Evolutionary conservation across 2,329 filamentous ascomycete species (phyloP), one percentile per base, ranked within the genome.

Genomic region (Leptographium procerum): DNA sequence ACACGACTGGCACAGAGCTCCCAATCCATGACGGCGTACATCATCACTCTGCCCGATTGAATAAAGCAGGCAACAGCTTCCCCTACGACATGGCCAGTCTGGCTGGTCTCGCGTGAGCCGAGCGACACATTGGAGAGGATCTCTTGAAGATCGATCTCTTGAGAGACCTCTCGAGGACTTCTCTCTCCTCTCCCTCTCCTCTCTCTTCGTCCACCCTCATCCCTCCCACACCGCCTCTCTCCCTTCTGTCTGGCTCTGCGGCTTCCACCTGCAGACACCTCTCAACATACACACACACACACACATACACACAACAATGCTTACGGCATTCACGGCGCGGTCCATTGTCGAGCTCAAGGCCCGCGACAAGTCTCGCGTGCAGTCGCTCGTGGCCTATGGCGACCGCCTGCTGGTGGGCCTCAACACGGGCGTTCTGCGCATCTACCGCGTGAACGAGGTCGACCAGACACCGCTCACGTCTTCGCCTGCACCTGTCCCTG

Each of bases 271-370:
- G 22, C 11, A 33, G 22, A 28, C 51, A 31, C 19, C 40, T 5
- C 24, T 28, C 16, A 4, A 22, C 72, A 78, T n/a, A n/a, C n/a
- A n/a, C n/a, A n/a, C n/a, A n/a, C n/a, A n/a, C n/a, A n/a, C n/a
- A n/a, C n/a, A n/a, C n/a, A n/a, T n/a, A n/a, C n/a, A n/a, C n/a
- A n/a, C n/a, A n/a, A n/a, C 77, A 73, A 96, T 96, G 94, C 87
- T 99, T 74, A 95, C 92, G 74, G 94, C 94, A 70, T 99, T 99
- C 76, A 95, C 88, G 66, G 91, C 94, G 77, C 88, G 89, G 69
- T 89, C 91, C 64, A 92, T 99, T 71, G 88, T 97, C 79, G 94
- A 99, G 88, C 87, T 99, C 68, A 91, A 88, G 76, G 85, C 86
- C 73, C 87, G 89, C 73, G 92, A 97, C 83, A 96, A 95, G 78